Evolutionary conservation across 306 rosid species (phyloP), one percentile per base, ranked within the genome.

Genomic region (Cyamopsis tetragonoloba): DNA sequence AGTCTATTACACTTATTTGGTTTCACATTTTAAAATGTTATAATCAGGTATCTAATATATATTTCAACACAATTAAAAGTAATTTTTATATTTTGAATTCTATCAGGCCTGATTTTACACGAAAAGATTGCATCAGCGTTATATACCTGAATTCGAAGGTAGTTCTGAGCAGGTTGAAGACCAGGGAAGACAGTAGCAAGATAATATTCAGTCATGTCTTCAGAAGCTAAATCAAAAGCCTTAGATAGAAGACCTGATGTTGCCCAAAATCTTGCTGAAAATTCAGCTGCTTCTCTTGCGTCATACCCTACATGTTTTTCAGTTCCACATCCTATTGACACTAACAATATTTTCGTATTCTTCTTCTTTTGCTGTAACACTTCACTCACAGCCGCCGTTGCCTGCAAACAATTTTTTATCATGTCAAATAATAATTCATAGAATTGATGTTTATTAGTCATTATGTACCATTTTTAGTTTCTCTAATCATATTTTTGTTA

Each of bases 271-370:
- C 42, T 8, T 27, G 64, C 19, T 9, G 84, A 81, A 85, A 85
- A 84, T 4, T 75, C 7, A 1, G 73, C 81, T 18, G 83, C 82
- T 7, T 26, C 19, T 12, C 13, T 24, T 1, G 84, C 86, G 56
- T 48, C 60, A 51, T 58, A 72, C 28, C 41, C 31, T 12, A 18
- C 66, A 26, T 4, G 44, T 58, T 82, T 76, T 23, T 76, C 4
- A 2, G 79, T 49, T 22, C 93, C 93, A 17, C 84, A 77, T 20
- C 89, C 93, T 28, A 87, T 12, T 0, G 93, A 87, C 44, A 84
- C 42, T 48, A 84, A 80, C 3, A 87, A 44, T 44, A 84, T 77
- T 44, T 76, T 42, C 5, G 9, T 63, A 13, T 72, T 31, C 78
- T 76, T 30, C 34, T 74, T 77, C 41, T 73, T 20, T 43, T 64